phyloP scores from a whole-genome alignment of 2,329 filamentous ascomycete species.

The Zalaria obscura region DNA sequence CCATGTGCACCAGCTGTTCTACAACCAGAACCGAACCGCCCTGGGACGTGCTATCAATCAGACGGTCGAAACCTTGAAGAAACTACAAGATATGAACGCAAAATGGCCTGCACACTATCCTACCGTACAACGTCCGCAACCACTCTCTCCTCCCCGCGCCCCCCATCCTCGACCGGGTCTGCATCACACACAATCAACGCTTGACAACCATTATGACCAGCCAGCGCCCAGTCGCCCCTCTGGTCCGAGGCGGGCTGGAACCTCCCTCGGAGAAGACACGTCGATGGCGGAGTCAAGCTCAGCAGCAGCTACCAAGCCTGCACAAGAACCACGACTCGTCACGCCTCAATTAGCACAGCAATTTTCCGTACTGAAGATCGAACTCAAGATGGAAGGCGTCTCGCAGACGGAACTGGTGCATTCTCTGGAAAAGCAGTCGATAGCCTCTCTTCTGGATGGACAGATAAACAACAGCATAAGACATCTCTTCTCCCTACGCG shows the following conservation, averaged over 20 bases:
- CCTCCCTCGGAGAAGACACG: conserved; percentile 47
- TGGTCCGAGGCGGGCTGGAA: conserved; percentile 54
- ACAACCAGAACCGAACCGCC: conserved; percentile 79
- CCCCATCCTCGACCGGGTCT: conserved; percentile 47
- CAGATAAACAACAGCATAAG: conserved; percentile 91
- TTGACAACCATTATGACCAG: conserved; percentile 32
- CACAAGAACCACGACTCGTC: conserved; percentile 65
- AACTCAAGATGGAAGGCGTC: conserved; percentile 75
- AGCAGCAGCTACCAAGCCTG: conserved; percentile 45
- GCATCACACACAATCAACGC: conserved; percentile 47
- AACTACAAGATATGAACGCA: conserved; percentile 76
- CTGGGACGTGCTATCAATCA: conserved; percentile 79
- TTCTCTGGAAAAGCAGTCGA: conserved; percentile 81
- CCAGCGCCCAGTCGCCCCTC: conserved; percentile 33
- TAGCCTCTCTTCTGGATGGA: conserved; percentile 80
- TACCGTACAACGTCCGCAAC: conserved; percentile 53
- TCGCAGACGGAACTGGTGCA: conserved; percentile 87
- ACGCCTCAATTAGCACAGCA: conserved; percentile 89
- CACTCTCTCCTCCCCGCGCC: conserved; percentile 22
- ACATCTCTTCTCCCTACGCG: conserved; percentile 72
- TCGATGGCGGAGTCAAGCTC: conserved; percentile 55
- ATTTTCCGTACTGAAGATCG: conserved; percentile 88
- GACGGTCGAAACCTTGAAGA: conserved; percentile 70
- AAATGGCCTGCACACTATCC: conserved; percentile 94
- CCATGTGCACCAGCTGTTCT: conserved; percentile 84